Conservation (phyloP, 441 rosid species). For the Isatis lusitanica region DNA sequence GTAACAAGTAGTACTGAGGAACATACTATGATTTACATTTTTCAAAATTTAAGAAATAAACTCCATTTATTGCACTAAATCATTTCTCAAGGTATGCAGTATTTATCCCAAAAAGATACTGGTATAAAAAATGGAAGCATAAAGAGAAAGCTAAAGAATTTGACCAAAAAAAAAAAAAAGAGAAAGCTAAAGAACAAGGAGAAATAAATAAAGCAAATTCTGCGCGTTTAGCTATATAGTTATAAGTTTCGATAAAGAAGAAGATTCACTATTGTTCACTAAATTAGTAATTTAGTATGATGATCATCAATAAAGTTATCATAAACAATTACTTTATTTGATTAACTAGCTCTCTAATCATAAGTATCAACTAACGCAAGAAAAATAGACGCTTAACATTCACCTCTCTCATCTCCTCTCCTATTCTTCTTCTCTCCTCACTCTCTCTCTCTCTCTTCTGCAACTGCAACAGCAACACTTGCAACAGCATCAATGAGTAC, state of each 20-base stretch:
- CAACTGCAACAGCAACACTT: slow-evolving; percentile 4
- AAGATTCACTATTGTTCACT: background rate
- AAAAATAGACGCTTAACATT: slow-evolving; percentile 7
- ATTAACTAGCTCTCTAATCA: background rate
- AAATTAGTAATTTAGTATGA: background rate
- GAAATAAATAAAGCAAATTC: slow-evolving; percentile 11
- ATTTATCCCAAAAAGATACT: background rate
- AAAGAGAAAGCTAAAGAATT: no score
- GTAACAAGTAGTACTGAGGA: background rate
- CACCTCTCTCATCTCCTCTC: slow-evolving; percentile 34
- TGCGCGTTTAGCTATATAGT: slow-evolving; percentile 1
- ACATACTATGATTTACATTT: background rate
- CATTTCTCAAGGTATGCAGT: background rate
- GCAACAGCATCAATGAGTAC: slow-evolving; percentile 54
- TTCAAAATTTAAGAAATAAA: background rate
- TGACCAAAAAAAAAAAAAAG: no score
- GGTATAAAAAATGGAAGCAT: slow-evolving; percentile 11
- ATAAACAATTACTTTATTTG: background rate
- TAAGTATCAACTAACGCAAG: background rate
- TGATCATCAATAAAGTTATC: background rate
- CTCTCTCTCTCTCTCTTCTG: background rate
- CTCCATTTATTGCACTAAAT: background rate
- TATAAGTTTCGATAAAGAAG: background rate
- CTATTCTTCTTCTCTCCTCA: slow-evolving; percentile 37
- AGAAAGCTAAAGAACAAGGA: slow-evolving; percentile 20